Percentiles rank a stretch among this genome's conserved stretches.
These are phyloP conservation scores for Pseudogymnoascus sp. DNA, from an alignment of 2,329 filamentous ascomycete species.

Conservation along the genomic window DNA sequence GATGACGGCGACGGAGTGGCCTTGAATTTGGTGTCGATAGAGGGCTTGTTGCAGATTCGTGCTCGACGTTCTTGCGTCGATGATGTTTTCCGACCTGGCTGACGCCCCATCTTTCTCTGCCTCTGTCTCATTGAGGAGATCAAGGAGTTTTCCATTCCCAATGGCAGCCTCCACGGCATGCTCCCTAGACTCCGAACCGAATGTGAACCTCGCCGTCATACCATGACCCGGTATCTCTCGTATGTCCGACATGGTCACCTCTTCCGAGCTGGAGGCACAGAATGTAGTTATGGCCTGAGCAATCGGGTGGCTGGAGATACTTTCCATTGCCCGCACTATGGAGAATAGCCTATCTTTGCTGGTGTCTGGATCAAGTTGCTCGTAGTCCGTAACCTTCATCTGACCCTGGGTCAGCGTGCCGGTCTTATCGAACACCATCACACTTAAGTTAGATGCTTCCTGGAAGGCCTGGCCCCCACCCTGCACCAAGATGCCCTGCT, in stretches of 20 bases:
- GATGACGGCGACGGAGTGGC: constrained; percentile 50
- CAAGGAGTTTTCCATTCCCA: neutral
- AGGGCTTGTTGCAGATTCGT: constrained; percentile 25
- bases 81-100: constrained; percentile 16
- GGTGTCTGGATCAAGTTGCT: neutral
- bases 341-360: neutral
- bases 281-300: constrained; percentile 51
- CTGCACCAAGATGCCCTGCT: constrained; percentile 43
- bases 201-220: constrained; percentile 43
- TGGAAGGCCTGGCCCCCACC: constrained; percentile 47
- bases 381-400: neutral
- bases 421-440: constrained; percentile 47
- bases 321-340: constrained; percentile 51
- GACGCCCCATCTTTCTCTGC: constrained; percentile 38
- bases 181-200: constrained; percentile 18
- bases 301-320: constrained; percentile 62
- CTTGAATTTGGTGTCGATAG: constrained; percentile 20
- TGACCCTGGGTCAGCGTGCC: neutral
- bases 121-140: neutral
- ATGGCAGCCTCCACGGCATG: neutral
- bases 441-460: constrained; percentile 41
- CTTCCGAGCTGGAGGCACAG: constrained; percentile 41
- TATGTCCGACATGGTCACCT: constrained; percentile 32
- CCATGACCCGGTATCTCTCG: constrained; percentile 63
- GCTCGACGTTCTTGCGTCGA: constrained; percentile 53